Conservation (phyloP, 768 basidiomycete genomes). For the Scleroderma bovista region DNA sequence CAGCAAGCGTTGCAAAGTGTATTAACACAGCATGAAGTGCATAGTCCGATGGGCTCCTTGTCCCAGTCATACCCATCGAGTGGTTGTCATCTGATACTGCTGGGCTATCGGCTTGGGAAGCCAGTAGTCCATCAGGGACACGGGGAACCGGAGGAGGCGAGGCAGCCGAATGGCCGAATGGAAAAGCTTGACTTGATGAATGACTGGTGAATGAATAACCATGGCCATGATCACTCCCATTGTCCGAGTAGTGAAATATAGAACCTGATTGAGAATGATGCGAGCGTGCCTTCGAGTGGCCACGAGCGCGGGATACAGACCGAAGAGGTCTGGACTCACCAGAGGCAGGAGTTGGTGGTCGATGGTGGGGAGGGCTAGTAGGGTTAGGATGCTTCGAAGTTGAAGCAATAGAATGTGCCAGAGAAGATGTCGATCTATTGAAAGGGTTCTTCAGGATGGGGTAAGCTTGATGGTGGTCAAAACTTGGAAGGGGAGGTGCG, state of each 20-base stretch:
- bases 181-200: conserved; percentile 16
- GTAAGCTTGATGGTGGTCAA: conserved; percentile 59
- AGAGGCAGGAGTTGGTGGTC: conserved; percentile 59
- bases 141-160: conserved; percentile 79
- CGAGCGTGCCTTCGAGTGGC: conserved; percentile 61
- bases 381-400: conserved; percentile 37
- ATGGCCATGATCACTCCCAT: conserved; percentile 63
- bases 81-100: conserved; percentile 58
- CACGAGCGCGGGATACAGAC: conserved; percentile 42
- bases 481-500: conserved; percentile 70
- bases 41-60: conserved; percentile 82
- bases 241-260: conserved; percentile 63
- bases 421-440: conserved; percentile 74
- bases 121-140: conserved; percentile 58
- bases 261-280: conserved; percentile 77
- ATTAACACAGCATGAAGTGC: conserved; percentile 87
- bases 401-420: conserved; percentile 42
- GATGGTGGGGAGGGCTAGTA: conserved; percentile 44
- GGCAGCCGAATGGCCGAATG: conserved; percentile 28
- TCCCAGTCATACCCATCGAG: conserved; percentile 54
- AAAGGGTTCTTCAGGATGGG: conserved; percentile 77
- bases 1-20: conserved; percentile 74
- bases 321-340: conserved; percentile 33
- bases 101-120: conserved; percentile 47
- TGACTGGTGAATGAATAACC: conserved; percentile 23